Evolutionary conservation across 176 grass and related monocot species (phyloP).

Genomic region (Triticum dicoccoides): DNA sequence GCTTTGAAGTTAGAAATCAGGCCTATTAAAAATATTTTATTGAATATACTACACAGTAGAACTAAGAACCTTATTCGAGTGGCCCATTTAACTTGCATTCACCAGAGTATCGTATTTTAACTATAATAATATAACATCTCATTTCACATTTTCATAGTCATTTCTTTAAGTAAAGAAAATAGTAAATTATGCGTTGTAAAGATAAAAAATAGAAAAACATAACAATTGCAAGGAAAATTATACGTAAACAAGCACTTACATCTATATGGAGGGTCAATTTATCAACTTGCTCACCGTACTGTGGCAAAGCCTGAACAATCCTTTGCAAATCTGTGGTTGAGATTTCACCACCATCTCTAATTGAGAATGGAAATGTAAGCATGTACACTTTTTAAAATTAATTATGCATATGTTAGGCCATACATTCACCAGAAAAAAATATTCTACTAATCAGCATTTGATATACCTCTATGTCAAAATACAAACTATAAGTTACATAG

Average conservation of each 20-base stretch:
- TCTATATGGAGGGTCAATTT: constrained; percentile 93
- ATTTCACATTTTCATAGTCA: background rate
- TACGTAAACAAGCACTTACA: constrained; percentile 45
- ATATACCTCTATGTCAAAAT: constrained; percentile 13
- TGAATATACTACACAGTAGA: background rate
- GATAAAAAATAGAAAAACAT: background rate
- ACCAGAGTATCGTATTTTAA: background rate
- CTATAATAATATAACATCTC: background rate
- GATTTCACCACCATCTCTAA: constrained; percentile 90
- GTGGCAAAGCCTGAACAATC: constrained; percentile 93
- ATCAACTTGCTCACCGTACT: constrained; percentile 92
- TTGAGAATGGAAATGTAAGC: constrained; percentile 38
- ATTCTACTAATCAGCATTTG: background rate
- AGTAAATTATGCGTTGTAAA: constrained; percentile 7
- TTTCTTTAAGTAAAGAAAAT: background rate
- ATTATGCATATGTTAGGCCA: background rate
- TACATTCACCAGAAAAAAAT: constrained; percentile 12
- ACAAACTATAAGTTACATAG: background rate
- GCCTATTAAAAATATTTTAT: background rate
- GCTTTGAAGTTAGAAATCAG: background rate
- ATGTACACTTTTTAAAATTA: background rate
- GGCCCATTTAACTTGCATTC: background rate
- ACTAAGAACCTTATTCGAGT: background rate
- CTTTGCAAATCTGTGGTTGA: constrained; percentile 94
- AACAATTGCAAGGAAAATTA: background rate